Conservation (phyloP, 2,329 filamentous ascomycete species). For the Pseudogymnoascus sp. region DNA sequence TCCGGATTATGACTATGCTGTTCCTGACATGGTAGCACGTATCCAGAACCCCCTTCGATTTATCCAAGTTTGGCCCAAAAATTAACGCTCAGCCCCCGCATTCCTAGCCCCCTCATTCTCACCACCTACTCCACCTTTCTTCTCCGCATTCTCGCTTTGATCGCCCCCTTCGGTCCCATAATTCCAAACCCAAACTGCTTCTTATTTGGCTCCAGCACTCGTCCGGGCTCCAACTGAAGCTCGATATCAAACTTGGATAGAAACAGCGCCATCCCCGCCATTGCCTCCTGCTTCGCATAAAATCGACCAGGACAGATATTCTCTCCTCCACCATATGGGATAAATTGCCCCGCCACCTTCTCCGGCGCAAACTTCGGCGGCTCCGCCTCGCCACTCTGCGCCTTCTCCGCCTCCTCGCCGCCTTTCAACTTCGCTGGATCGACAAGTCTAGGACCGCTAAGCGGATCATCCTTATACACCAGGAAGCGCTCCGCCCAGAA, state of each 20-base stretch:
- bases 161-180: constrained; percentile 17
- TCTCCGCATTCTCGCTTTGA: constrained; percentile 18
- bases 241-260: constrained; percentile 29
- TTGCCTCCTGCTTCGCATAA: constrained; percentile 31
- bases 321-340: constrained; percentile 31
- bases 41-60: too few species aligned
- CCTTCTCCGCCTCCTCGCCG: neutral
- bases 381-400: neutral
- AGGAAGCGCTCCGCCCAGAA: constrained; percentile 34
- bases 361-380: constrained; percentile 23
- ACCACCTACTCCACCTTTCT: constrained; percentile 3
- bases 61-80: too few species aligned
- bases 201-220: constrained; percentile 14
- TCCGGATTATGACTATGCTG: too few species aligned
- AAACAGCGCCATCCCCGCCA: constrained; percentile 27
- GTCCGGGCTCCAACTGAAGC: constrained; percentile 13
- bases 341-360: constrained; percentile 27
- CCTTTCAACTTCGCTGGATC: constrained; percentile 14
- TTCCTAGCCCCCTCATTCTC: neutral
- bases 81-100: neutral
- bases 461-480: constrained; percentile 24
- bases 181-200: constrained; percentile 19
- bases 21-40: too few species aligned
- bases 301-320: constrained; percentile 32
- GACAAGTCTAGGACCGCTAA: constrained; percentile 23